These are phyloP conservation scores for Berkeleyomyces rouxiae DNA, from an alignment of 2,329 filamentous ascomycete species.

Conservation along the genomic window DNA sequence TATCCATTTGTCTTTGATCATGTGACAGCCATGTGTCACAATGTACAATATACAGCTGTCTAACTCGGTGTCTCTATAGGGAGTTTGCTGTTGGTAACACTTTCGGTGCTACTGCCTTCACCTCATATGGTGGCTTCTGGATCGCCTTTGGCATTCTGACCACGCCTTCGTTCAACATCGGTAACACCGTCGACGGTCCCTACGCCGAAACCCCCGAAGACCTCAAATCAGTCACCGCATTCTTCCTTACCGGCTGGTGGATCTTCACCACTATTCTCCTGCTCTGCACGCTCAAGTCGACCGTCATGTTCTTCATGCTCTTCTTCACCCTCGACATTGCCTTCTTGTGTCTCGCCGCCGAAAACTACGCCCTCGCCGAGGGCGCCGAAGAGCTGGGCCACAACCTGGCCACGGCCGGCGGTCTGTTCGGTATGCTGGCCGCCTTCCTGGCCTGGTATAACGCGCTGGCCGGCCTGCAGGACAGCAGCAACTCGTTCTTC, in stretches of 20 bases:
- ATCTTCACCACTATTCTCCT: constrained; percentile 67
- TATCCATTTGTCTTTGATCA: neutral
- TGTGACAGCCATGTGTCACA: neutral
- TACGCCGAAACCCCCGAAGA: constrained; percentile 30
- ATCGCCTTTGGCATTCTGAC: constrained; percentile 56
- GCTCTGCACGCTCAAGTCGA: constrained; percentile 59
- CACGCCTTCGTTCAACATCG: constrained; percentile 49
- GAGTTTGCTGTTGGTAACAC: constrained; percentile 82
- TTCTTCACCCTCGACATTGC: constrained; percentile 64
- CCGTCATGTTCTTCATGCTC: constrained; percentile 59
- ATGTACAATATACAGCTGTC: neutral
- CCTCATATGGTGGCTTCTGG: constrained; percentile 77
- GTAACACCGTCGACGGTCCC: constrained; percentile 24
- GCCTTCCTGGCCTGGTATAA: constrained; percentile 81
- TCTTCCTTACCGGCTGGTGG: constrained; percentile 68
- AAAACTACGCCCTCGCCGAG: constrained; percentile 40
- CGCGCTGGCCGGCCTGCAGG: constrained; percentile 65
- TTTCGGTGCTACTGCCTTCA: constrained; percentile 66
- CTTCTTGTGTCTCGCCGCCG: constrained; percentile 55
- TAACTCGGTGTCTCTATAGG: constrained; percentile 28
- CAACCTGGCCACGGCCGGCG: constrained; percentile 50
- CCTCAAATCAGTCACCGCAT: constrained; percentile 46
- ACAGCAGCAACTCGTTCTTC: constrained; percentile 74
- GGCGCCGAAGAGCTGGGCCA: constrained; percentile 29
- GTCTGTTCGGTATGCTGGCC: constrained; percentile 63